Evolutionary conservation across 352 stramenopile species (phyloP), one percentile per base, ranked within the genome.

Genomic region (Thalassiosira livingstoniorum): DNA sequence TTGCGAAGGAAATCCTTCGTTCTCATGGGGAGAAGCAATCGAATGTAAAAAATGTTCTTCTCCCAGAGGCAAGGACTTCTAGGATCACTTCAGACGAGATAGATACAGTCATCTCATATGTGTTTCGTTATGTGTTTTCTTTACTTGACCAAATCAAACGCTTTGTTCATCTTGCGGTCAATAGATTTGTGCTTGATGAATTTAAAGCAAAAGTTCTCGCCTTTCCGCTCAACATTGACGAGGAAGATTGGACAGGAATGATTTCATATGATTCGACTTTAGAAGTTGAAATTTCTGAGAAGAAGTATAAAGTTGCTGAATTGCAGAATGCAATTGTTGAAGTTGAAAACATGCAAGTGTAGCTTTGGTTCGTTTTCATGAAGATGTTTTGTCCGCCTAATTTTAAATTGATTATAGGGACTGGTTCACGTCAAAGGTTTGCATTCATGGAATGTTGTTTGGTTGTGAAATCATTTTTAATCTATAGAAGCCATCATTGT

Each of bases 51-150:
- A 91, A 83, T 55, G 80, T 62, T 21, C 91, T 93, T 65, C 80
- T 93, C 2, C 82, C 73, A 4, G 84, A 92, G 29, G 58, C 90
- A 45, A 82, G 88, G n/a, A 80, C 84, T 21, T 67, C 80, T 1
- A 93, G 92, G 86, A 91, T 92, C n/a, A 90, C 81, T 58, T 64
- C 87, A 0, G 78, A 90, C 25, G 88, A 93, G 54, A 89, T 69
- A 23, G 76, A 91, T 21, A 74, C 82, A 68, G 89, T 92, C 51
- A 75, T 92, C 43, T 35, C 69, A 18, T 85, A 69, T n/a, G 77
- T 80, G 37, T 91, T 90, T 43, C 61, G 87, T 47, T 92, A 92
- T 51, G 82, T 91, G 27, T 31, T 90, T 29, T 83, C 82, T n/a
- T 58, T 92, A 35, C 64, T 80, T 2, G 80, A 90, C 78, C 80